phyloP scores from a whole-genome alignment of 164 flowering plant species.

The Magnolia officinalis region DNA sequence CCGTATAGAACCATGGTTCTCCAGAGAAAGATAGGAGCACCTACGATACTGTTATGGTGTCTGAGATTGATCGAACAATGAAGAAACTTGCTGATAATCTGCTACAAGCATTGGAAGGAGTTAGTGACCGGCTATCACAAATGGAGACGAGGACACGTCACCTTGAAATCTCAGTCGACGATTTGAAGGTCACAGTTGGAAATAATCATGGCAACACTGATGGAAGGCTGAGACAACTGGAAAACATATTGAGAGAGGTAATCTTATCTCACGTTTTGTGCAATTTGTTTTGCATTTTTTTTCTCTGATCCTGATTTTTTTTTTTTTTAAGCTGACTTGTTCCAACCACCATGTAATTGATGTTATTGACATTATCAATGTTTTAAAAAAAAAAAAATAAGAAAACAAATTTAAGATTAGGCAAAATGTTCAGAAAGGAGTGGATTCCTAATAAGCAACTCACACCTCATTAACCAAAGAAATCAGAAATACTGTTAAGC shows the following conservation, averaged over 20 bases:
- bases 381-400: no score
- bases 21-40: conserved; percentile 39
- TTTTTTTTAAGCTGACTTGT: no score
- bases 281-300: background rate
- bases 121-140: conserved; percentile 77
- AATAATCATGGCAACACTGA: conserved; percentile 73
- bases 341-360: no score
- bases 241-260: conserved; percentile 86
- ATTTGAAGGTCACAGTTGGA: conserved; percentile 66
- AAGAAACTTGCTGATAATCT: conserved; percentile 74
- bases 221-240: conserved; percentile 82
- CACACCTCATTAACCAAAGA: no score
- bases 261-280: background rate
- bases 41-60: conserved; percentile 34
- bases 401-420: no score
- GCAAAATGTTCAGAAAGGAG: no score
- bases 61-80: conserved; percentile 77
- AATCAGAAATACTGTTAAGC: no score
- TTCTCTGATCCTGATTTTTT: no score
- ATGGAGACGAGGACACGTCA: conserved; percentile 70
- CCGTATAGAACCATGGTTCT: conserved; percentile 51
- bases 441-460: no score
- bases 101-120: conserved; percentile 63
- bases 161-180: conserved; percentile 77
- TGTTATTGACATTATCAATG: no score